Conservation (phyloP, 2,329 filamentous ascomycete genomes). For the Arthrobotrys conoides region DNA sequence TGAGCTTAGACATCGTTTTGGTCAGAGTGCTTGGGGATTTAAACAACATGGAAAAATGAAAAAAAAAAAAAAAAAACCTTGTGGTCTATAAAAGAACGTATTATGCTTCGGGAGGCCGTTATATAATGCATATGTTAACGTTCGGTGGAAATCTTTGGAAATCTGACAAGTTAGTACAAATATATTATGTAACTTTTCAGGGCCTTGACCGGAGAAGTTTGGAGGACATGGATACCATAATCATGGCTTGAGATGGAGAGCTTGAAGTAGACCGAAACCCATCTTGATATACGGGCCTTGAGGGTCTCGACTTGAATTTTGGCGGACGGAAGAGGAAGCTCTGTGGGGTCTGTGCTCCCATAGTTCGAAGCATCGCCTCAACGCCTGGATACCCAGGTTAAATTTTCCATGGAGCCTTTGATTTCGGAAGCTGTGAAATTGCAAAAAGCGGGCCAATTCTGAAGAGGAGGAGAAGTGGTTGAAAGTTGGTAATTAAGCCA, state of each 20-base stretch:
- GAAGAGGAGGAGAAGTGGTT: neutral
- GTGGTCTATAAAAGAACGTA: conserved; percentile 2
- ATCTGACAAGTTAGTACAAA: conserved; percentile 2
- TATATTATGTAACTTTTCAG: conserved; percentile 7
- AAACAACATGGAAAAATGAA: conserved; percentile 15
- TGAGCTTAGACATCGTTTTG: conserved; percentile 5
- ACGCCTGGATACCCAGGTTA: conserved; percentile 32
- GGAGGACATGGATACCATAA: conserved; percentile 24
- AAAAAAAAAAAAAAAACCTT: conserved; percentile 13
- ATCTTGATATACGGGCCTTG: neutral
- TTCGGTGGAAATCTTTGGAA: conserved; percentile 3
- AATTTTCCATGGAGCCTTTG: neutral
- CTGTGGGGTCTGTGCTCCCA: conserved; percentile 40
- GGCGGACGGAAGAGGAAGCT: conserved; percentile 51
- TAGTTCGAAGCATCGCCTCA: conserved; percentile 33
- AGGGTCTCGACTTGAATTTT: neutral
- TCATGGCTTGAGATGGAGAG: neutral
- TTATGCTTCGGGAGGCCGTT: conserved; percentile 23
- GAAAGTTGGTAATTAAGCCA: neutral
- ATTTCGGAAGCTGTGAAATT: conserved; percentile 38
- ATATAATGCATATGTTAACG: conserved; percentile 7
- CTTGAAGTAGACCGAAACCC: conserved; percentile 4
- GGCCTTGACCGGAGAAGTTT: conserved; percentile 1
- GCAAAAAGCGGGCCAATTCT: conserved; percentile 4
- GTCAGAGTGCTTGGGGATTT: conserved; percentile 22